A percentile compares a stretch with the other conserved stretches of the same genome.
Conservation (phyloP, 2,329 filamentous ascomycete genomes). For the Microcera coccophila region DNA sequence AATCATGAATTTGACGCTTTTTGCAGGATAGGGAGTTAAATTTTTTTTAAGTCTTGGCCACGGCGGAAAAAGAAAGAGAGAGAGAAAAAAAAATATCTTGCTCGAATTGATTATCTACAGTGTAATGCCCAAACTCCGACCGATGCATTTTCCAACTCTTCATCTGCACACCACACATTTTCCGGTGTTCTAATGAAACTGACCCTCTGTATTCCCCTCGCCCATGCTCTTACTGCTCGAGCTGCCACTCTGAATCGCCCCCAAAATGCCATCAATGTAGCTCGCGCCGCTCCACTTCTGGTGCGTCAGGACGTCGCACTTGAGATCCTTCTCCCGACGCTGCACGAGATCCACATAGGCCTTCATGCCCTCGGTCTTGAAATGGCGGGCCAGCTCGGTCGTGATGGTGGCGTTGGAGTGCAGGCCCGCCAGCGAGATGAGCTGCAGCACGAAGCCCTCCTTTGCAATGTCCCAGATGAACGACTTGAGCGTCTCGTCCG, state of each 20-base stretch:
- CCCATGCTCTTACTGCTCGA: slow-evolving; percentile 91
- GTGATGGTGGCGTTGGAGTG: slow-evolving; percentile 63
- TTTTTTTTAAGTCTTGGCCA: too few relatives aligned
- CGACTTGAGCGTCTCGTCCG: slow-evolving; percentile 72
- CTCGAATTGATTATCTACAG: slow-evolving; percentile 9
- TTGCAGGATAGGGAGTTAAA: too few relatives aligned
- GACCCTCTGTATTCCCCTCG: slow-evolving; percentile 82
- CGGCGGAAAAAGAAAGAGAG: too few relatives aligned
- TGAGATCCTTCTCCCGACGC: slow-evolving; percentile 80
- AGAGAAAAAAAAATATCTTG: too few relatives aligned
- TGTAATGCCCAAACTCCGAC: slow-evolving; percentile 23
- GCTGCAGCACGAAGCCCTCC: slow-evolving; percentile 72
- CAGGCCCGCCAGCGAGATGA: slow-evolving; percentile 62
- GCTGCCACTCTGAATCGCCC: slow-evolving; percentile 86
- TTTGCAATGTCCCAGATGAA: slow-evolving; percentile 97
- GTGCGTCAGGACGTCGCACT: slow-evolving; percentile 89
- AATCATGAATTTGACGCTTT: too few relatives aligned
- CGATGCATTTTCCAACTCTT: slow-evolving; percentile 22
- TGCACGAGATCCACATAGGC: slow-evolving; percentile 96
- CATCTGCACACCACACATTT: too few relatives aligned
- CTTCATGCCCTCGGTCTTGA: slow-evolving; percentile 91
- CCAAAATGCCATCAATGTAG: slow-evolving; percentile 85
- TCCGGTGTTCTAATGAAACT: slow-evolving; percentile 48
- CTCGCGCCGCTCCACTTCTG: slow-evolving; percentile 74
- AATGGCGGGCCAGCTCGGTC: slow-evolving; percentile 72